Percentiles rank a stretch among this genome's conserved stretches.
Conservation (phyloP, 2,329 filamentous ascomycete genomes). For the Penicillium crustosum region DNA sequence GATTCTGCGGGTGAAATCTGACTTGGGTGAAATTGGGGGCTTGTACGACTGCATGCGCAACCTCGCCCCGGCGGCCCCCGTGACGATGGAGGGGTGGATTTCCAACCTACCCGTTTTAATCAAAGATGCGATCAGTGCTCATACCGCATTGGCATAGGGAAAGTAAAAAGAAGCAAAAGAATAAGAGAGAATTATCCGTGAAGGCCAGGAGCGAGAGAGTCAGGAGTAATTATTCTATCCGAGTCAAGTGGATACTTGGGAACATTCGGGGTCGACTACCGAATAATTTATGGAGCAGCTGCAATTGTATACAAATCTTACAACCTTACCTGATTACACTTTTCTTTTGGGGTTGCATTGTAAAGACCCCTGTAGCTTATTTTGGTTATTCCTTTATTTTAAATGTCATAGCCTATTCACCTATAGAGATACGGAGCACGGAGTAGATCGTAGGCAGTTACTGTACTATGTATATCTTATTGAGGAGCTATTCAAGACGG, state of each 20-base stretch:
- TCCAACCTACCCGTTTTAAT: conserved; percentile 18
- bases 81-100: conserved; percentile 6
- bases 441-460: no score
- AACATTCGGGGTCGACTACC: conserved; percentile 17
- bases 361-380: conserved; percentile 2
- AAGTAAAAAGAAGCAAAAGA: neutral
- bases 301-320: conserved; percentile 3
- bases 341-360: neutral
- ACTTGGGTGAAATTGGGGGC: conserved; percentile 7
- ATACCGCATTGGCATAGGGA: neutral
- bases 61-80: conserved; percentile 2
- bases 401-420: neutral
- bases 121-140: conserved; percentile 7
- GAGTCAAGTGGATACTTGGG: conserved; percentile 9
- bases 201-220: conserved; percentile 1
- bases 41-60: conserved; percentile 11
- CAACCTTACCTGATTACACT: conserved; percentile 1
- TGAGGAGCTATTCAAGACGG: neutral
- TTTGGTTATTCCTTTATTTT: neutral
- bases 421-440: neutral
- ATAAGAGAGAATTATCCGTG: neutral
- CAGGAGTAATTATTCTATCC: conserved; percentile 12
- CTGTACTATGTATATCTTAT: neutral
- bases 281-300: conserved; percentile 11
- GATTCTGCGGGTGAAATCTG: conserved; percentile 12